Evolutionary conservation across 805 yeast species (phyloP), one percentile per base, ranked within the genome.

Genomic region (Candida fluviatilis): DNA sequence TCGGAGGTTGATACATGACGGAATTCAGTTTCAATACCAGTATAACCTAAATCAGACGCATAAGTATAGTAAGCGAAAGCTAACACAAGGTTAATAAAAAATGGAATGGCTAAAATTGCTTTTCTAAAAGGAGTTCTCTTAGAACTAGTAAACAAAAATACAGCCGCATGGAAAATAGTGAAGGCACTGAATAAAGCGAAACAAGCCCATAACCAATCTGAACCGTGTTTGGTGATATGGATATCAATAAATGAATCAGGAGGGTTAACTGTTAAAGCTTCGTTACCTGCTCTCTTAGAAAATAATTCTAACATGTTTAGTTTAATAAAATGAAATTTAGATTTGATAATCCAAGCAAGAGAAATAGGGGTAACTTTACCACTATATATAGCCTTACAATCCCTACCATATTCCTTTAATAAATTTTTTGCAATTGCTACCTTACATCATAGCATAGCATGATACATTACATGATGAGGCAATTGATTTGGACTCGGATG

Each of bases 181-280:
- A 67, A 51, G 1, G 67, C 34, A 14, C 64, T 64, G 48, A 77
- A 71, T 27, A 76, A 37, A 4, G 75, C 55, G 50, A 80, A 78
- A 11, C 64, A 80, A 1, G 85, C 73, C 84, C 84, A 80, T 46
- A 75, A 65, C 84, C 84, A 80, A 54, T 75, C 76, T 6, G 84
- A 78, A 54, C 87, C 85, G 49, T 73, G 76, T 11, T 52, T 43
- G 10, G 83, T 78, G 24, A 80, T 42, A 39, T 71, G 72, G 51
- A 77, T 69, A 45, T 76, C 82, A 36, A 69, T 57, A 14, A 55
- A 59, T 4, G 61, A 44, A 6, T 47, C 17, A 12, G 60, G 52
- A 5, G 75, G 73, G 47, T 78, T 78, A 37, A 71, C 48, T 5
- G 46, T 38, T 14, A 73, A 50, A 8, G 73, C 78, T 29, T 67